Percentiles rank a stretch among this genome's conserved stretches.
These are phyloP conservation scores for Lipomyces kockii DNA, from an alignment of 805 yeast genomes.

Conservation along the genomic window DNA sequence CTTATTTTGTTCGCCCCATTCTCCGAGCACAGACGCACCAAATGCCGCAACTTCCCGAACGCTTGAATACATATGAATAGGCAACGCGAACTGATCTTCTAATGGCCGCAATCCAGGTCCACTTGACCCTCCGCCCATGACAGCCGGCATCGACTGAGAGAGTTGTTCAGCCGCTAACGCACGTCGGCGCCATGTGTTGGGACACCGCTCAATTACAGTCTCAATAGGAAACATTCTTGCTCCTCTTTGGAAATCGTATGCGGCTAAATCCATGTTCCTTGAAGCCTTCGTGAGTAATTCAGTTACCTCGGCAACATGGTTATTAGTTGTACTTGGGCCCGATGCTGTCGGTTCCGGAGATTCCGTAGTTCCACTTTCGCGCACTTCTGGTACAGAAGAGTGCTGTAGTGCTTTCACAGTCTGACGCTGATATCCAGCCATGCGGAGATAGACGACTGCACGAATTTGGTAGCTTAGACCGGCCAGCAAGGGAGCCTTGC, in stretches of 20 bases:
- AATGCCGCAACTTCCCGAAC: slow-evolving; percentile 51
- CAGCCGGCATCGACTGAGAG: slow-evolving; percentile 3
- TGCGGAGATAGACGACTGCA: slow-evolving; percentile 38
- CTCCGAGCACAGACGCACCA: slow-evolving; percentile 45
- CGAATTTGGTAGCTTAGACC: slow-evolving; percentile 38
- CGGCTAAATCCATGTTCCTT: slow-evolving; percentile 29
- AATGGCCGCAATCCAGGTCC: slow-evolving; percentile 42
- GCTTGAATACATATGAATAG: slow-evolving; percentile 47
- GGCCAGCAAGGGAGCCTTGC: slow-evolving; percentile 21
- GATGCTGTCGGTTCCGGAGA: slow-evolving; percentile 17
- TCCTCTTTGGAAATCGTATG: slow-evolving; percentile 34
- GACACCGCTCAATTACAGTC: slow-evolving; percentile 23
- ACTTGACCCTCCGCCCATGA: slow-evolving; percentile 23
- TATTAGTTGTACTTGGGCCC: not conserved
- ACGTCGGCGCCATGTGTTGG: slow-evolving; percentile 34
- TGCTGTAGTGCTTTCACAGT: slow-evolving; percentile 19
- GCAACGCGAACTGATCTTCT: slow-evolving; percentile 45
- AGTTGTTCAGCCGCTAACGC: slow-evolving; percentile 4
- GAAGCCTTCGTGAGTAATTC: slow-evolving; percentile 16
- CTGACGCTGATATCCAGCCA: slow-evolving; percentile 26
- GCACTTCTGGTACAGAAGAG: not conserved
- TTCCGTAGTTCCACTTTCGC: slow-evolving; percentile 7
- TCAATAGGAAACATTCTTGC: slow-evolving; percentile 24
- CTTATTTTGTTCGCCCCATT: slow-evolving; percentile 43
- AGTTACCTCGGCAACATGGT: not conserved